Evolutionary conservation across 108 stramenopile genomes (phyloP).

Genomic region (Fragilaria crotonensis): DNA sequence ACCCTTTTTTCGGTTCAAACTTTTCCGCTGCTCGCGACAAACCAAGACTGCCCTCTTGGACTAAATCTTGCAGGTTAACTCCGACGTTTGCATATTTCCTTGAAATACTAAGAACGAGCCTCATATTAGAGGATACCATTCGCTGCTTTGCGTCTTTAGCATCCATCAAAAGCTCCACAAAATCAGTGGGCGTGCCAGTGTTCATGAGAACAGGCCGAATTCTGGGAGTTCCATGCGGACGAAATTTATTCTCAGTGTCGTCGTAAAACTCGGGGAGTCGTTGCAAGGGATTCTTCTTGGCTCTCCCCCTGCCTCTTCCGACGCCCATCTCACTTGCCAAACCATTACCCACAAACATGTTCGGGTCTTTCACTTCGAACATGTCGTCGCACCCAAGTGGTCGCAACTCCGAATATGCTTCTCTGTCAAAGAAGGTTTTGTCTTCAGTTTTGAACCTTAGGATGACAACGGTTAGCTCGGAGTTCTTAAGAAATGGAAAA

Average conservation of each 20-base stretch:
- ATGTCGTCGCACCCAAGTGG: conserved; percentile 43
- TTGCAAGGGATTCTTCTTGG: conserved; percentile 54
- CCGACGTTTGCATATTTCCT: conserved; percentile 82
- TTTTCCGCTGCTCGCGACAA: conserved; percentile 81
- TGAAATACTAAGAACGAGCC: conserved; percentile 89
- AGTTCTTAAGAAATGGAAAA: not conserved
- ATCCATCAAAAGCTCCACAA: conserved; percentile 68
- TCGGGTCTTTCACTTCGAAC: conserved; percentile 57
- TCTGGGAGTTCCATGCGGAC: conserved; percentile 15
- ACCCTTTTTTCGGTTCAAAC: conserved; percentile 83
- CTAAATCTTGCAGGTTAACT: conserved; percentile 72
- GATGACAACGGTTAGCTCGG: not conserved
- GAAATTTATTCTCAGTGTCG: conserved; percentile 26
- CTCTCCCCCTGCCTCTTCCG: conserved; percentile 71
- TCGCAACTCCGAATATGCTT: conserved; percentile 46
- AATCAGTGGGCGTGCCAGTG: conserved; percentile 55
- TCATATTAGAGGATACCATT: conserved; percentile 92
- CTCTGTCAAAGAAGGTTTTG: conserved; percentile 20
- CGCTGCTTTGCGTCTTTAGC: conserved; percentile 75
- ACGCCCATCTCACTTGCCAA: conserved; percentile 49
- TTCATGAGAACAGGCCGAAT: conserved; percentile 26
- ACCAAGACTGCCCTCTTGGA: conserved; percentile 87
- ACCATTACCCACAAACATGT: conserved; percentile 83
- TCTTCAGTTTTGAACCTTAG: conserved; percentile 1
- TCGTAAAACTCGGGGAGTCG: conserved; percentile 53